Base-by-base conservation (phyloP, 2,329 filamentous ascomycete genomes). In the Colletotrichum costaricense region DNA sequence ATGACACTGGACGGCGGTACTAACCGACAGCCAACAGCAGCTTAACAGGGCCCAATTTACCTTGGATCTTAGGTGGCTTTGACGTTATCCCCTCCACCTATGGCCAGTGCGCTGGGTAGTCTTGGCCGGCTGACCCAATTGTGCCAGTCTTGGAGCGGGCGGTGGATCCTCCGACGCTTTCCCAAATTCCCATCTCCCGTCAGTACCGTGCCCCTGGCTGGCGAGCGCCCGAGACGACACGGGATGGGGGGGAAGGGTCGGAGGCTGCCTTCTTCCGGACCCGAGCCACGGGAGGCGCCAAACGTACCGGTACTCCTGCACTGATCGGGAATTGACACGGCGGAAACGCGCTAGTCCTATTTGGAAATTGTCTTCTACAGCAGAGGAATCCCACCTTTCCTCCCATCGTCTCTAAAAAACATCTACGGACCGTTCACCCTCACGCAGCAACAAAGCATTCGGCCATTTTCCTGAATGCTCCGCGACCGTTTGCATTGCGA, bases 321-420 rank as follows among this genome's bases (percentile, higher is more conserved):
- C 33, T n/a, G 49, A 58, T 30, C 42, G 42, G 57, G 58, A 33
- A 69, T 66, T 71, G 71, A 71, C 71, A 73, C 67, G 71, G 55
- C 16, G 28, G 62, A 71, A 71, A 63, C 67, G 56, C 72, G 72
- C 72, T 74, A 74, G 55, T 72, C 68, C 72, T 67, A 52, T 67
- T 74, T 63, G 55, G 72, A 58, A 63, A 68, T 63, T 74, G 63
- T 72, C 72, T 72, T 64, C 60, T 63, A 67, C 64, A 62, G 42
- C 38, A 49, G 63, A 73, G 52, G 63, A 63, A 74, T 75, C 71
- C 73, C 71, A 75, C 73, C 73, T 74, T 74, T 70, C 71, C 58
- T 74, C 16, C 58, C 57, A 73, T 63, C 70, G 55, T 67, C 70
- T 67, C 70, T 49, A 54, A 75, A 75, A 75, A 71, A 69, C 69